Evolutionary conservation across 2,329 filamentous ascomycete genomes (phyloP).

Genomic region (Hymenoscyphus linearis): DNA sequence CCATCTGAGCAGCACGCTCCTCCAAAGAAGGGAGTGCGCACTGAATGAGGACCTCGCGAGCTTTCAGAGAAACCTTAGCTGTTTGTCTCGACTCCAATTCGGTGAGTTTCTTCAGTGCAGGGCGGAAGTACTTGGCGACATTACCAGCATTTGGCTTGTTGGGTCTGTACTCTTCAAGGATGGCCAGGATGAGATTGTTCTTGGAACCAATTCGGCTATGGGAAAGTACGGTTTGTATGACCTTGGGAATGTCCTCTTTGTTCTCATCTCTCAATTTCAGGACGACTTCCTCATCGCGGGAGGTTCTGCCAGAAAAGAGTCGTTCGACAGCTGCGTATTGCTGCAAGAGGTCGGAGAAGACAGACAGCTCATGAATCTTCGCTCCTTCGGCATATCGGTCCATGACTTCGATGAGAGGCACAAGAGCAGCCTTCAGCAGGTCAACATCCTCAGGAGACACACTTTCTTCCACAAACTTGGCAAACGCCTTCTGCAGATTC

Average conservation of each 20-base stretch:
- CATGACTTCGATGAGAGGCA: conserved; percentile 73
- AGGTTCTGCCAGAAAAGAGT: conserved; percentile 78
- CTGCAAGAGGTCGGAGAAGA: conserved; percentile 74
- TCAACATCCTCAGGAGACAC: conserved; percentile 67
- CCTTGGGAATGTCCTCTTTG: conserved; percentile 82
- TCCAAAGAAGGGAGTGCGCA: conserved; percentile 93
- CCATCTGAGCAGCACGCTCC: conserved; percentile 93
- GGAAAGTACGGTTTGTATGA: conserved; percentile 85
- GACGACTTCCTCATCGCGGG: conserved; percentile 89
- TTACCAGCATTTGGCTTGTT: conserved; percentile 90
- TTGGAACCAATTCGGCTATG: conserved; percentile 90
- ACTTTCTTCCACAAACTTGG: conserved; percentile 85
- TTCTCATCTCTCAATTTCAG: conserved; percentile 92
- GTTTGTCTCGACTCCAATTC: conserved; percentile 81
- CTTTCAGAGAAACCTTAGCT: conserved; percentile 95
- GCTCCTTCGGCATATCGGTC: conserved; percentile 78
- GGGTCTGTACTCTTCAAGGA: conserved; percentile 89
- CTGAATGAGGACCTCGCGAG: conserved; percentile 94
- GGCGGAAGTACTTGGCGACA: conserved; percentile 80
- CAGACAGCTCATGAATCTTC: conserved; percentile 81
- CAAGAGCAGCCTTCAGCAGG: conserved; percentile 65
- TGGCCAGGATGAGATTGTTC: conserved; percentile 87
- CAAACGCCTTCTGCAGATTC: conserved; percentile 74
- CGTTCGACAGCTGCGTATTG: conserved; percentile 79
- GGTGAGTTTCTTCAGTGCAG: conserved; percentile 76